Evolutionary conservation across 208 protist species (phyloP).

Genomic region (Histomonas meleagridis): DNA sequence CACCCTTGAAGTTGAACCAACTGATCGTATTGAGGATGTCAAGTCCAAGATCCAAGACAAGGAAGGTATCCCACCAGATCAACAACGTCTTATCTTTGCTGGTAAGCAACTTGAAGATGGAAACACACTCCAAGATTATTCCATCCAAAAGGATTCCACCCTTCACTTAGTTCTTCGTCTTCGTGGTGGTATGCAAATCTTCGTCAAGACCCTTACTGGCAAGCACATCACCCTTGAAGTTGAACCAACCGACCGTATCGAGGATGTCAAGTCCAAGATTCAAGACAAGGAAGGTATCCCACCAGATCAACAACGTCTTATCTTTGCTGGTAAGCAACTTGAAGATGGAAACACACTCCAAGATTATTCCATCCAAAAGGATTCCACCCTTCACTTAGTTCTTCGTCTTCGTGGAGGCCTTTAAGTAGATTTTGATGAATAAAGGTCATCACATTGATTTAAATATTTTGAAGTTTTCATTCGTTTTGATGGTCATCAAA

Average conservation of each 20-base stretch:
- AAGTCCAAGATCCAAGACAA: too few species aligned
- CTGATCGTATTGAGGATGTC: slow-evolving; percentile 81
- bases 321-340: slow-evolving; percentile 75
- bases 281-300: slow-evolving; percentile 73
- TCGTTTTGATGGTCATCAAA: too few species aligned
- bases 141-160: slow-evolving; percentile 39
- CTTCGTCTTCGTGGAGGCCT: slow-evolving; percentile 39
- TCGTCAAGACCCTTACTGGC: slow-evolving; percentile 82
- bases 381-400: slow-evolving; percentile 38
- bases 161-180: slow-evolving; percentile 41
- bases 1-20: slow-evolving; percentile 84
- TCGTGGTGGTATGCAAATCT: slow-evolving; percentile 71
- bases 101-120: slow-evolving; percentile 76
- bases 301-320: slow-evolving; percentile 71
- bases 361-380: slow-evolving; percentile 44
- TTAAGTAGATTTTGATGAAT: too few species aligned
- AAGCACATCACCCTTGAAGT: slow-evolving; percentile 94
- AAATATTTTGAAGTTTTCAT: too few species aligned
- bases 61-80: slow-evolving; percentile 69
- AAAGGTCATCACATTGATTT: too few species aligned
- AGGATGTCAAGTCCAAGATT: slow-evolving; percentile 76
- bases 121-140: slow-evolving; percentile 58
- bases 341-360: slow-evolving; percentile 69
- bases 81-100: slow-evolving; percentile 74
- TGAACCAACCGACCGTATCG: slow-evolving; percentile 80